Conservation (phyloP, 1,284 basidiomycete species). For the Abortiporus biennis region DNA sequence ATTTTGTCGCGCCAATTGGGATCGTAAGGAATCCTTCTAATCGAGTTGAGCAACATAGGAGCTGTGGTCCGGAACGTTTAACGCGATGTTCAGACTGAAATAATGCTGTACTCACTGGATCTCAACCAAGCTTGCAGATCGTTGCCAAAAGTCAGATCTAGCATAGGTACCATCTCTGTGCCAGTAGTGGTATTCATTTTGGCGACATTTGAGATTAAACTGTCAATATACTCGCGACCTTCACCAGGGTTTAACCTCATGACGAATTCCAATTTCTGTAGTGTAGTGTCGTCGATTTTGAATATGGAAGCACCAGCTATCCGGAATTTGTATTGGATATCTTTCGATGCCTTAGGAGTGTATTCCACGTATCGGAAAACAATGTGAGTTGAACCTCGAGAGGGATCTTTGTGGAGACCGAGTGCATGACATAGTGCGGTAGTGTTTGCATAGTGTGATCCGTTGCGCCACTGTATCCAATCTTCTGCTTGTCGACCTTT, state of each 20-base stretch:
- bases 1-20: too few relatives aligned
- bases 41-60: too few relatives aligned
- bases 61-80: too few relatives aligned
- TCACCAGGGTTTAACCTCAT: constrained; percentile 15
- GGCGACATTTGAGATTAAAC: constrained; percentile 9
- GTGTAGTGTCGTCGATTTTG: constrained; percentile 14
- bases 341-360: constrained; percentile 13
- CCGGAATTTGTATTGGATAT: constrained; percentile 15
- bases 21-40: too few relatives aligned
- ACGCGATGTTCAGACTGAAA: too few relatives aligned
- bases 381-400: constrained; percentile 20
- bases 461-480: constrained; percentile 11
- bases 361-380: constrained; percentile 18
- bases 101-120: too few relatives aligned
- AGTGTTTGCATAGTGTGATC: constrained; percentile 5
- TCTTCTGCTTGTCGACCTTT: constrained; percentile 9
- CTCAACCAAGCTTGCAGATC: constrained; percentile 11
- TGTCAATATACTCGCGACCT: constrained; percentile 12
- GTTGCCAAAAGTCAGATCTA: constrained; percentile 10
- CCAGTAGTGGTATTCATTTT: constrained; percentile 3
- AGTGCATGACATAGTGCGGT: constrained; percentile 14
- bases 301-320: constrained; percentile 15
- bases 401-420: constrained; percentile 17
- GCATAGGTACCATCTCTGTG: constrained; percentile 3
- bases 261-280: constrained; percentile 14